Percentiles rank a stretch among this genome's conserved stretches.
These are phyloP conservation scores for Cladosporium sp. DNA, from an alignment of 2,329 filamentous ascomycete species.

Conservation along the genomic window DNA sequence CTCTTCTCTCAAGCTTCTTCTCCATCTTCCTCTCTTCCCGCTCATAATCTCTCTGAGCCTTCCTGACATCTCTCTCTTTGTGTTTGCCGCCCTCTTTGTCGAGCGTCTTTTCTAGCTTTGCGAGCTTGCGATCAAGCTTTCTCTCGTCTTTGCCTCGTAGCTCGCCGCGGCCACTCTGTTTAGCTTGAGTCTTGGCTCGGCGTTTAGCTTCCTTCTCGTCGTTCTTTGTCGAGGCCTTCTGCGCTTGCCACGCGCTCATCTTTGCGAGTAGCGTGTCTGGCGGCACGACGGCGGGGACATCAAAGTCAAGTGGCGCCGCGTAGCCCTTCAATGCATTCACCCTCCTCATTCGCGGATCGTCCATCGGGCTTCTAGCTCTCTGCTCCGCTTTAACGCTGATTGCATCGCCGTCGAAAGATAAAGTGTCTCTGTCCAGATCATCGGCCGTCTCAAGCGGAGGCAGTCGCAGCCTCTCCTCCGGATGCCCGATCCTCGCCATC, in stretches of 20 bases:
- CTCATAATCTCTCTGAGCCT: conserved; percentile 15
- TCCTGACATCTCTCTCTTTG: conserved; percentile 19
- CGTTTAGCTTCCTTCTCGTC: conserved; percentile 22
- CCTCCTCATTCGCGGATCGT: conserved; percentile 27
- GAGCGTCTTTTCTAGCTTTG: conserved; percentile 22
- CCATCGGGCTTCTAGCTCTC: conserved; percentile 21
- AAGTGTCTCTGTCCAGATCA: neutral
- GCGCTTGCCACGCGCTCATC: conserved; percentile 24
- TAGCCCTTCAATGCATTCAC: conserved; percentile 26
- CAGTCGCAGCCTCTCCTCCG: neutral
- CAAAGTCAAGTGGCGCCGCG: conserved; percentile 27
- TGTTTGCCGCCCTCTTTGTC: conserved; percentile 18
- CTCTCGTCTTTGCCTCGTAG: conserved; percentile 2
- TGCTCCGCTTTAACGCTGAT: neutral
- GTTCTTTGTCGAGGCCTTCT: conserved; percentile 25
- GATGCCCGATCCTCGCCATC: conserved; percentile 3
- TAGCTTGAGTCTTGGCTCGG: conserved; percentile 16
- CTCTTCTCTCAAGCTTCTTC: neutral
- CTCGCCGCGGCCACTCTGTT: neutral
- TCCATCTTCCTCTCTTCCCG: neutral
- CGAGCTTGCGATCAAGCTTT: conserved; percentile 24
- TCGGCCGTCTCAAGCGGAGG: conserved; percentile 16
- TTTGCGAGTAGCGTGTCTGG: conserved; percentile 23
- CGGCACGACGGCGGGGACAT: conserved; percentile 21
- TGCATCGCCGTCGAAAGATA: neutral